These are phyloP conservation scores for Debaryomyces hansenii DNA, from an alignment of 805 yeast genomes.

Conservation along the genomic window DNA sequence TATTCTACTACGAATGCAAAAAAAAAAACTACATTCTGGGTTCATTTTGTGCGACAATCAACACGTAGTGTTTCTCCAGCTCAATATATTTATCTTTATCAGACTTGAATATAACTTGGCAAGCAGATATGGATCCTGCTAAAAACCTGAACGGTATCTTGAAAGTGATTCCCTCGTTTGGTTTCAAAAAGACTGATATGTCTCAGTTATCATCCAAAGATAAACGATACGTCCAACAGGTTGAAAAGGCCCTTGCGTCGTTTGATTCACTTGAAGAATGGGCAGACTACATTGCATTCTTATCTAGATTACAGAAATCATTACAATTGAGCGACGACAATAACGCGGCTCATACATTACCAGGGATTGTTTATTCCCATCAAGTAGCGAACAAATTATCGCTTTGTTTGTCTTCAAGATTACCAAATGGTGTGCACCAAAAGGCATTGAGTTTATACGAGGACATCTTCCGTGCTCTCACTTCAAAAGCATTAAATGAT, in stretches of 20 bases:
- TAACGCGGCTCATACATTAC: slow-evolving; percentile 19
- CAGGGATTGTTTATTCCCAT: slow-evolving; percentile 65
- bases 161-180: slow-evolving; percentile 7
- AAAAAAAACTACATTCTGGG: no score
- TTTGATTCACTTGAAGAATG: slow-evolving; percentile 90
- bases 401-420: slow-evolving; percentile 71
- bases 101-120: no score
- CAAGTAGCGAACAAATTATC: slow-evolving; percentile 72
- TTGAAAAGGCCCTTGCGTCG: slow-evolving; percentile 69
- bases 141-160: slow-evolving; percentile 1
- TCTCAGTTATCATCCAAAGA: slow-evolving; percentile 49
- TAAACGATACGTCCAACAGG: slow-evolving; percentile 62
- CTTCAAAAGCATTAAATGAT: slow-evolving; percentile 50
- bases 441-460: slow-evolving; percentile 80
- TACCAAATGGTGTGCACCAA: slow-evolving; percentile 96
- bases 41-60: not conserved
- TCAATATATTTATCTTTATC: no score
- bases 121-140: slow-evolving; percentile 3
- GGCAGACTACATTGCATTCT: slow-evolving; percentile 95
- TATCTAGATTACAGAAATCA: slow-evolving; percentile 76
- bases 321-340: slow-evolving; percentile 38
- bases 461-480: slow-evolving; percentile 64
- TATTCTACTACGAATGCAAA: no score
- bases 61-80: not conserved
- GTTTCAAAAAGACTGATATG: slow-evolving; percentile 6